Evolutionary conservation across 768 basidiomycete genomes (phyloP), one percentile per base, ranked within the genome.

Genomic region (Boletus subparvulus): DNA sequence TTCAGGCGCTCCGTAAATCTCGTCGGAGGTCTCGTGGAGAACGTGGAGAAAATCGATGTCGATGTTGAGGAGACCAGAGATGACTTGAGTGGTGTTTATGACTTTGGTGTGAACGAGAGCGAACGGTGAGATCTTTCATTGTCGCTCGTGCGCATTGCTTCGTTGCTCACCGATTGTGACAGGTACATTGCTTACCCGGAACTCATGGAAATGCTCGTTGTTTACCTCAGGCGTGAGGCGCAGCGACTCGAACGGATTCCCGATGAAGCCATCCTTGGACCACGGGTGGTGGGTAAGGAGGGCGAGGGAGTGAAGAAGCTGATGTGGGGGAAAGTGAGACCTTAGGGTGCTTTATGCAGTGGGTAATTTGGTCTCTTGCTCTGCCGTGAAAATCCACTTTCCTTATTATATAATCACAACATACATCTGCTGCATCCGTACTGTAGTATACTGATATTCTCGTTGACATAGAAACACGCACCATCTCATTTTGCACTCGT

Each of bases 101-200:
- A 90, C 69, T 90, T 86, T 69, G 67, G 75, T 14, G 78, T 81
- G 0, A 67, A 74, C 21, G 82, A 90, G 61, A 80, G 50, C 30
- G 71, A 69, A 37, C 65, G 68, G 70, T 71, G 54, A 58, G 67
- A 39, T 51, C 16, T 40, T 50, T 26, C 42, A 7, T 3, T 41
- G 14, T 30, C 16, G 2, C 6, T 44, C 13, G 26, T 10, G 0
- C 14, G 11, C 3, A 14, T 42, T 41, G 19, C 8, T 39, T 43
- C 16, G 5, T 47, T 45, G 5, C 43, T 57, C 28, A 48, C 14
- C 9, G 2, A 74, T 28, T 28, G 26, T n/a, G 80, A 82, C 68
- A 81, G 83, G 63, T 90, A 92, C 61, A 77, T 94, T 13, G 74
- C 78, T 50, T 90, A 92, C 64, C 88, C 92, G 2, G 80, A 86